Base-by-base conservation (phyloP, 352 stramenopile species). In the Elongisporangium senticosum region DNA sequence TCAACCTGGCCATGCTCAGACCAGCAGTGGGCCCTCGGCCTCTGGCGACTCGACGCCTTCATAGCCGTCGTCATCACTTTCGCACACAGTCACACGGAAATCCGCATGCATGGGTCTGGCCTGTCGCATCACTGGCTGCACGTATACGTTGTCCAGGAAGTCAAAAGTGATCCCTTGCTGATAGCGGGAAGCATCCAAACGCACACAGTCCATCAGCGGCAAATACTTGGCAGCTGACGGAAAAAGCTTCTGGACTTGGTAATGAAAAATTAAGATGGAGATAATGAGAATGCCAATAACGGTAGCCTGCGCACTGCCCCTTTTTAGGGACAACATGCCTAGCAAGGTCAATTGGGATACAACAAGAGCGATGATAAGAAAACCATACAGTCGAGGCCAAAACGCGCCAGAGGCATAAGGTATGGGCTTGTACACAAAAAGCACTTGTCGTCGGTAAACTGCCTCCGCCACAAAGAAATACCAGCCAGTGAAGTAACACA, bases 381-480 rank as follows among this genome's bases (percentile, higher is more conserved):
- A 90, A 47, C 63, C 70, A 63, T 88, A 92, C 2, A 92, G 67
- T 39, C 75, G 74, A 53, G 75, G 76, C 79, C 79, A 92, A 64
- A 86, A 87, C 0, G 74, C 75, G 21, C 79, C 77, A 17, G 33
- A 43, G 8, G 33, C 33, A 43, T 17, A 43, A 43, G 10, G 33
- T 15, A 43, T 43, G 10, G 33, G 33, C 19, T 74, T 71, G 61
- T 84, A 85, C 48, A 93, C 78, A 24, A 83, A 87, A 51, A 87
- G 76, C 39, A 86, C 78, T 51, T 80, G 83, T 53, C 80, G 77
- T 33, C 79, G 81, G 62, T 89, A 93, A 43, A 86, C 75, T 15
- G 86, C 56, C 52, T 93, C 83, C 11, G 83, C 74, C 14, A 82
- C 77, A 21, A 72, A 52, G 53, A 93, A 93, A 61, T 87, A 93